These are phyloP conservation scores for Cutaneotrichosporon cutaneum DNA, from an alignment of 1,284 basidiomycete genomes.

Conservation along the genomic window DNA sequence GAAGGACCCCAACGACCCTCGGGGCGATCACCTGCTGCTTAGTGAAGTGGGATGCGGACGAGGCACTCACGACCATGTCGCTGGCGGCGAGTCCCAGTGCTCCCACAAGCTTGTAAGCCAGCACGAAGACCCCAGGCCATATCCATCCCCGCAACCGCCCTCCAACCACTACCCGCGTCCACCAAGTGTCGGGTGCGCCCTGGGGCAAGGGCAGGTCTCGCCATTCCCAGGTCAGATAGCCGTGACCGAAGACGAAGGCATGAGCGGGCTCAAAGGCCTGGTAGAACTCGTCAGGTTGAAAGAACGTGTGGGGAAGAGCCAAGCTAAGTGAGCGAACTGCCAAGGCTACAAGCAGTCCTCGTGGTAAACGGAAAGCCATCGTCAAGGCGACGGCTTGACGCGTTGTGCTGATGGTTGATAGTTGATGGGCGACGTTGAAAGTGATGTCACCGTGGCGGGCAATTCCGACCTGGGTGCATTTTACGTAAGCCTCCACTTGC, in stretches of 20 bases:
- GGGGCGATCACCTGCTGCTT: slow-evolving; percentile 59
- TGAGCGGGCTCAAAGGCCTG: slow-evolving; percentile 94
- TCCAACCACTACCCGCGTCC: slow-evolving; percentile 25
- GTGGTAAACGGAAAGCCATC: not conserved
- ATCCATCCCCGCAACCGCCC: slow-evolving; percentile 31
- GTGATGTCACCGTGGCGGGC: not conserved
- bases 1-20: slow-evolving; percentile 70
- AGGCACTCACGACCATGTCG: slow-evolving; percentile 58
- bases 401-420: not conserved
- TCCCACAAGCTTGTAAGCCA: slow-evolving; percentile 10
- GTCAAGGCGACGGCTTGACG: not conserved
- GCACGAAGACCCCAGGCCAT: slow-evolving; percentile 22
- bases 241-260: slow-evolving; percentile 82
- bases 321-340: slow-evolving; percentile 48
- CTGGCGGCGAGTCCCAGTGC: slow-evolving; percentile 56
- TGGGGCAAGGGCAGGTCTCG: slow-evolving; percentile 57
- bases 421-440: not conserved
- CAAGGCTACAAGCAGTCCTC: slow-evolving; percentile 29
- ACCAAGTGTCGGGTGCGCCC: slow-evolving; percentile 59
- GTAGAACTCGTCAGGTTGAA: slow-evolving; percentile 97
- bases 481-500: not conserved
- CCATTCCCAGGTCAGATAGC: slow-evolving; percentile 97
- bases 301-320: slow-evolving; percentile 76
- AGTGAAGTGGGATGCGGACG: slow-evolving; percentile 16
- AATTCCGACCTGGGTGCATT: not conserved